phyloP scores from a whole-genome alignment of 164 flowering plant genomes.

The Protea cynaroides region DNA sequence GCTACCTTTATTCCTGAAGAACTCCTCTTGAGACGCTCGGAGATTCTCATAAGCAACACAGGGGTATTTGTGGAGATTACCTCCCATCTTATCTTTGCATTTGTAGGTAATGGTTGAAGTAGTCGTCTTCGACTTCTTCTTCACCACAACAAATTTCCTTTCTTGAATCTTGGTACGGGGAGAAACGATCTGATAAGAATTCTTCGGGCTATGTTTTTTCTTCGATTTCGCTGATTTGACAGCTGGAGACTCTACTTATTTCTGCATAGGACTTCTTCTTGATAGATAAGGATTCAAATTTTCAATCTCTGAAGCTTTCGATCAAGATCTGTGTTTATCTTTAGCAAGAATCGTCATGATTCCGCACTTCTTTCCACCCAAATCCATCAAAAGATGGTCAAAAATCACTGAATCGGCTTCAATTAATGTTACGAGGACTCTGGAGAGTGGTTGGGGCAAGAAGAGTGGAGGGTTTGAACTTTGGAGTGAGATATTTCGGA shows the following conservation, averaged over 20 bases:
- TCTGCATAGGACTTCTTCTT: slow-evolving; percentile 22
- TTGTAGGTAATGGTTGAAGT: slow-evolving; percentile 29
- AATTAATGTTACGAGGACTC: neutral
- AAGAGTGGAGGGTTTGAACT: neutral
- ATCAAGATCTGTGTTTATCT: slow-evolving; percentile 21
- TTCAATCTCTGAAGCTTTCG: slow-evolving; percentile 33
- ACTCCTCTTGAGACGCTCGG: slow-evolving; percentile 80
- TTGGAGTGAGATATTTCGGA: neutral
- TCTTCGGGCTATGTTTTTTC: slow-evolving; percentile 42
- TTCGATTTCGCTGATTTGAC: slow-evolving; percentile 40
- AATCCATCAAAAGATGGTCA: slow-evolving; percentile 19
- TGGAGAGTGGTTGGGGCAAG: neutral
- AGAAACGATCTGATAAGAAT: slow-evolving; percentile 23
- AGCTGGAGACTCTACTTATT: slow-evolving; percentile 31
- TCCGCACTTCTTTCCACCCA: slow-evolving; percentile 20
- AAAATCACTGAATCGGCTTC: slow-evolving; percentile 4
- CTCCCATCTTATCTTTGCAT: slow-evolving; percentile 35
- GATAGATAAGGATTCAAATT: slow-evolving; percentile 54
- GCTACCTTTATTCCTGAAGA: slow-evolving; percentile 22
- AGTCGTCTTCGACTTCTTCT: slow-evolving; percentile 42
- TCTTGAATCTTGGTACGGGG: slow-evolving; percentile 54
- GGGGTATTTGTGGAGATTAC: slow-evolving; percentile 47
- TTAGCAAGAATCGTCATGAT: slow-evolving; percentile 45
- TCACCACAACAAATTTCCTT: slow-evolving; percentile 75
- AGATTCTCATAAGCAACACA: slow-evolving; percentile 77